Percentiles rank a stretch among this genome's conserved stretches.
Conservation (phyloP, 257 asterid genomes). For the Solanum corneliomulleri region DNA sequence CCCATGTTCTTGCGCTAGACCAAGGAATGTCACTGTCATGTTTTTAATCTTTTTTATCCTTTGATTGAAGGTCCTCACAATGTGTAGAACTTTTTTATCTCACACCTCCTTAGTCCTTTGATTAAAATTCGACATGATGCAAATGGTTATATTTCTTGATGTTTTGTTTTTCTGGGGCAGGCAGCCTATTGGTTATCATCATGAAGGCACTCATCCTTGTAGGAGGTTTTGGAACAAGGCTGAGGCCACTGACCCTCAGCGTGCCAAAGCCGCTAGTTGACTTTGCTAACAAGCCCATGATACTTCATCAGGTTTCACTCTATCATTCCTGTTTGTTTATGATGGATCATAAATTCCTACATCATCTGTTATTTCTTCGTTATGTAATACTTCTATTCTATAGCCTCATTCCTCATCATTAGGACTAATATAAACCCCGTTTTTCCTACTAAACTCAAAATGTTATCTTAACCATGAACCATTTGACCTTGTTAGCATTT, state of each 20-base stretch:
- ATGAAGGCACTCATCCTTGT: slow-evolving; percentile 98
- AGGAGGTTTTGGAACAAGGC: slow-evolving; percentile 91
- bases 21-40: not conserved
- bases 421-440: not conserved
- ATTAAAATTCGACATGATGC: not conserved
- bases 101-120: not conserved
- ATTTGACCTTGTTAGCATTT: not conserved
- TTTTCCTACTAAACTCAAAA: not conserved
- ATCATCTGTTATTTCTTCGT: not conserved
- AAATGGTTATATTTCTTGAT: not conserved
- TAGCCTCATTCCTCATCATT: not conserved
- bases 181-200: slow-evolving; percentile 2
- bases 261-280: slow-evolving; percentile 95
- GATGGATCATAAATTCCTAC: not conserved
- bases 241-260: slow-evolving; percentile 89
- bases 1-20: not conserved
- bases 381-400: not conserved
- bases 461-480: not conserved
- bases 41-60: not conserved
- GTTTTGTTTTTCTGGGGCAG: not conserved
- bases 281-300: slow-evolving; percentile 96
- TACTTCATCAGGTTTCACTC: slow-evolving; percentile 81
- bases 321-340: not conserved
- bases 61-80: not conserved
- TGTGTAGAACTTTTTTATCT: not conserved